Evolutionary conservation across 1,139 yeast species (phyloP), one percentile per base, ranked within the genome.

Genomic region (Meyerozyma sp.): DNA sequence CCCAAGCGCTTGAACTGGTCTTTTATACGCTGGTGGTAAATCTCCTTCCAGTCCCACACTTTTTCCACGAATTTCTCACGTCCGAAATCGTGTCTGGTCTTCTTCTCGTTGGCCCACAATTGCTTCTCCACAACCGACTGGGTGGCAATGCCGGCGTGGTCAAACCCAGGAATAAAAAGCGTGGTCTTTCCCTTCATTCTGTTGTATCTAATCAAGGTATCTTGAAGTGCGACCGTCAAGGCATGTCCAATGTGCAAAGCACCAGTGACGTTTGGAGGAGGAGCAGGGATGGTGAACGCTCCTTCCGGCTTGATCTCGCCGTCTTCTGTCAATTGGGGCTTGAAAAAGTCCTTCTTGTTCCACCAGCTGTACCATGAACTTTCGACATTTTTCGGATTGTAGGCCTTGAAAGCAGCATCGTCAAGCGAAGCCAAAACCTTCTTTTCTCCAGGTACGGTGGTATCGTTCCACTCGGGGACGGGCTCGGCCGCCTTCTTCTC

Each of bases 191-290:
- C 98, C 68, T 84, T 84, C 98, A 93, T 93, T 75, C 98, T 85
- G 75, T 94, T 82, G 76, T 80, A 93, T 69, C 99, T 82, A 52
- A 90, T 82, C 62, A 93, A 78, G 32, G 98, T 69, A 66, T 93
- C 99, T 72, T 93, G 99, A 61, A 93, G 86, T 39, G 98, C 76
- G 50, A 91, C 89, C 18, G 98, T 94, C 63, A 93, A 79, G 27
- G 98, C 98, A 66, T 94, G 98, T 57, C 99, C 99, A 65, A 93
- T 94, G 66, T 93, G 99, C 56, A 93, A 78, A 43, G 98, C 97
- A 71, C 99, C 98, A 40, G 99, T 93, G 53, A 94, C 96, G 62
- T 93, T 93, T 60, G 98, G 98, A 50, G 99, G 99, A 40, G 98
- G 98, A 21, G 96, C 95, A 36, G 98, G 98, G 57, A 93, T 88